Conservation (phyloP, 148 eudicot genomes). For the Rheum nobile region DNA sequence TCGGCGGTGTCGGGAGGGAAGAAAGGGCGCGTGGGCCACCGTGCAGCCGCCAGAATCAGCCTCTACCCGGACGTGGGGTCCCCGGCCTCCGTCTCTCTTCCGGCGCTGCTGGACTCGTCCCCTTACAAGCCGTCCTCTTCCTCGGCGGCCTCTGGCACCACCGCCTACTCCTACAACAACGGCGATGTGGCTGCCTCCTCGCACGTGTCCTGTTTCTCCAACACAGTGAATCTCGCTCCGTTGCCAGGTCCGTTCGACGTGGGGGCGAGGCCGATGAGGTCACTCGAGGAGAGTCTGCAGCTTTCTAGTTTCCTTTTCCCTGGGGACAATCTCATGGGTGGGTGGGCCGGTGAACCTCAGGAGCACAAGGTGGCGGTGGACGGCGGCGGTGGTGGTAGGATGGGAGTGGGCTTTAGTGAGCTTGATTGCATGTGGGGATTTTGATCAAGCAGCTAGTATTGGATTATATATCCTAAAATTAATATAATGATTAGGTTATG, state of each 20-base stretch:
- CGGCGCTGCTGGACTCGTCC: constrained; percentile 58
- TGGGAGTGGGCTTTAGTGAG: constrained; percentile 23
- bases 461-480: too few relatives aligned
- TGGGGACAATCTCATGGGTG: not conserved
- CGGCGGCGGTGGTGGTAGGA: not conserved
- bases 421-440: constrained; percentile 48
- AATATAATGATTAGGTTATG: too few relatives aligned
- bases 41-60: not conserved
- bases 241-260: not conserved
- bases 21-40: constrained; percentile 11
- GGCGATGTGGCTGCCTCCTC: constrained; percentile 14
- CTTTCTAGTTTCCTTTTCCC: constrained; percentile 24
- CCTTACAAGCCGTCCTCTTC: constrained; percentile 20
- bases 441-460: not conserved
- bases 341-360: constrained; percentile 7
- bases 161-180: constrained; percentile 8
- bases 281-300: constrained; percentile 60
- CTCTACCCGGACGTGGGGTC: constrained; percentile 39
- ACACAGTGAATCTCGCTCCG: not conserved
- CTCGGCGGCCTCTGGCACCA: constrained; percentile 20
- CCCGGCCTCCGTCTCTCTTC: constrained; percentile 39
- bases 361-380: constrained; percentile 14
- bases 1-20: constrained; percentile 5
- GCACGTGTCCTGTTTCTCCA: constrained; percentile 99
- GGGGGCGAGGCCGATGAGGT: constrained; percentile 22